Conservation (phyloP, 106 monocot genomes). For the Vanilla planifolia region DNA sequence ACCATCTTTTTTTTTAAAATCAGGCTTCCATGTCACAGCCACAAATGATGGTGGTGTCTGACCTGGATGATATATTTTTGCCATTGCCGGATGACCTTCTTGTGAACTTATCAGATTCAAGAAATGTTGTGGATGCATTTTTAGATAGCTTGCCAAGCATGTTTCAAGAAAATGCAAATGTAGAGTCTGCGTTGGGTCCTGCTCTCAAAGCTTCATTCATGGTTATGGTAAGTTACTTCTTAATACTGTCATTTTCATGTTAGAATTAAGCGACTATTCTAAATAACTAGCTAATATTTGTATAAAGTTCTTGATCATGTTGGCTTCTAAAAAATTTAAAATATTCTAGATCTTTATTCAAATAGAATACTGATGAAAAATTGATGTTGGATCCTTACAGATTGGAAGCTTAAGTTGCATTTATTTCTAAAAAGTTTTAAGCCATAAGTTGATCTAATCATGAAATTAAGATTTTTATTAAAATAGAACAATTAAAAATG, state of each 20-base stretch:
- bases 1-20: conserved; percentile 24
- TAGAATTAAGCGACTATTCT: too few relatives aligned
- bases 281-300: too few relatives aligned
- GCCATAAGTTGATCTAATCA: too few relatives aligned
- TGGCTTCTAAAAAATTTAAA: too few relatives aligned
- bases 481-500: too few relatives aligned
- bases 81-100: conserved; percentile 98
- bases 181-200: conserved; percentile 93
- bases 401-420: too few relatives aligned
- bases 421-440: too few relatives aligned
- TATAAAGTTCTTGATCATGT: too few relatives aligned
- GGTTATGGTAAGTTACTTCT: conserved; percentile 72
- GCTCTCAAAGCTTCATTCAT: conserved; percentile 92
- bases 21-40: conserved; percentile 96
- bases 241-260: not conserved
- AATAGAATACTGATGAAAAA: too few relatives aligned
- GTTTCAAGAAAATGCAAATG: conserved; percentile 88
- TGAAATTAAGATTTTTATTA: too few relatives aligned
- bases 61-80: conserved; percentile 92
- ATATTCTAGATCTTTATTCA: too few relatives aligned
- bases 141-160: conserved; percentile 83
- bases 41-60: conserved; percentile 95
- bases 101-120: conserved; percentile 89
- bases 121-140: conserved; percentile 83
- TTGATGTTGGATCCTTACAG: too few relatives aligned